Evolutionary conservation across 208 protist genomes (phyloP).

Genomic region (Acanthamoeba healyi): DNA sequence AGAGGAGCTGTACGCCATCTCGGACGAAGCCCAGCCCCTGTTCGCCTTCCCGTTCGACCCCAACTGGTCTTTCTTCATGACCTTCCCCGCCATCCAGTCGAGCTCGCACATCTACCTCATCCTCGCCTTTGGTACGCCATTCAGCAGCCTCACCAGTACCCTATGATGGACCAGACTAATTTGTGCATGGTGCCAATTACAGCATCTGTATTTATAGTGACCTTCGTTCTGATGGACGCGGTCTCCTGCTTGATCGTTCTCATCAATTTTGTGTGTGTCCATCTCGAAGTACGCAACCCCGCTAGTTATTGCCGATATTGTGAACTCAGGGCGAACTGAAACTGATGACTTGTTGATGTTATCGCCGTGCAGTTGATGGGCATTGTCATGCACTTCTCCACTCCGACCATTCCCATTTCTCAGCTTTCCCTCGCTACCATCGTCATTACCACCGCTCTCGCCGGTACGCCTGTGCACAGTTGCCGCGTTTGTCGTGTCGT

Average conservation of each 20-base stretch:
- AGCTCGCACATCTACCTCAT: slow-evolving; percentile 64
- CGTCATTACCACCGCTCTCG: slow-evolving; percentile 58
- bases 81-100: slow-evolving; percentile 57
- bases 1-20: neutral
- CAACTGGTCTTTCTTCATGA: slow-evolving; percentile 68
- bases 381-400: slow-evolving; percentile 56
- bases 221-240: slow-evolving; percentile 59
- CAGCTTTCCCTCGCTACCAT: slow-evolving; percentile 64
- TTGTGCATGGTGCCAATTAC: too few species aligned
- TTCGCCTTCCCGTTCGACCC: slow-evolving; percentile 48
- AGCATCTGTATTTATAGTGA: slow-evolving; percentile 65
- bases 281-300: slow-evolving; percentile 17
- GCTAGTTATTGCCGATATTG: too few species aligned
- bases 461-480: too few species aligned
- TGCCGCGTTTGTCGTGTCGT: neutral
- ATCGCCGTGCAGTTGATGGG: slow-evolving; percentile 60
- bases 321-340: too few species aligned
- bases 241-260: slow-evolving; percentile 50
- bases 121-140: slow-evolving; percentile 35
- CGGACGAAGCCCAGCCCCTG: neutral
- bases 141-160: neutral
- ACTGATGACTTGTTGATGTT: too few species aligned
- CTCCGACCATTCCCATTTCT: slow-evolving; percentile 12
- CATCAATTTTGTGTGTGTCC: slow-evolving; percentile 45
- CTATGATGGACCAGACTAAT: too few species aligned